A percentile compares a stretch with the other conserved stretches of the same genome.
Evolutionary conservation across 23 red algal genomes (phyloP).

Genomic region (Gracilaria domingensis): DNA sequence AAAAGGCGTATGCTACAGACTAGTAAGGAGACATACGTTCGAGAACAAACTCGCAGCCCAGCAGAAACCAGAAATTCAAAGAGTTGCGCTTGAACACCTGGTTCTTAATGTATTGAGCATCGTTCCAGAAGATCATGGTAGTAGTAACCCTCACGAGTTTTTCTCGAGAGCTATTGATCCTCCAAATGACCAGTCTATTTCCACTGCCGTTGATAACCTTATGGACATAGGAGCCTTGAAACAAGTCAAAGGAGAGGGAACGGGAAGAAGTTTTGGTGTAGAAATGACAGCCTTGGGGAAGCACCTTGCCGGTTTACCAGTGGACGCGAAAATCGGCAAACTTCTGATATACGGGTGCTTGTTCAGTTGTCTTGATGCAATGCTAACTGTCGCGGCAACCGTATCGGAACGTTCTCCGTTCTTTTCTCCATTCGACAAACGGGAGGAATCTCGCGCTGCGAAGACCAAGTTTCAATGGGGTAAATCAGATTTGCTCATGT

Average conservation of each 20-base stretch:
- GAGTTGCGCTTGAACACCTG: slow-evolving; percentile 78
- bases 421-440: slow-evolving; percentile 68
- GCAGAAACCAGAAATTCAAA: slow-evolving; percentile 77
- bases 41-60: slow-evolving; percentile 56
- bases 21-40: slow-evolving; percentile 78
- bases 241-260: not conserved
- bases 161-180: slow-evolving; percentile 80
- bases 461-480: slow-evolving; percentile 59
- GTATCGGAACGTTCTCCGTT: slow-evolving; percentile 79
- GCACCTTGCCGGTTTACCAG: slow-evolving; percentile 79
- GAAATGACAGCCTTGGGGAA: slow-evolving; percentile 76
- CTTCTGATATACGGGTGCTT: slow-evolving; percentile 81
- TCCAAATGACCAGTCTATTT: slow-evolving; percentile 50
- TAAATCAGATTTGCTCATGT: slow-evolving; percentile 78
- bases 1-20: slow-evolving; percentile 78
- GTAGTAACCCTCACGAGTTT: slow-evolving; percentile 55
- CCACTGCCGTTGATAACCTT: slow-evolving; percentile 53
- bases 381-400: slow-evolving; percentile 76
- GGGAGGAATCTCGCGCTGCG: slow-evolving; percentile 52
- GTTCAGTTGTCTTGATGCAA: slow-evolving; percentile 78
- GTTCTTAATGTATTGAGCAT: slow-evolving; percentile 70
- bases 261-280: not conserved
- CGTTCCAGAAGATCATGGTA: slow-evolving; percentile 26
- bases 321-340: slow-evolving; percentile 90
- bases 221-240: slow-evolving; percentile 70